Percentiles rank a stretch among this genome's conserved stretches.
Evolutionary conservation across 345 rosid genomes (phyloP).

Genomic region (Acer saccharum): DNA sequence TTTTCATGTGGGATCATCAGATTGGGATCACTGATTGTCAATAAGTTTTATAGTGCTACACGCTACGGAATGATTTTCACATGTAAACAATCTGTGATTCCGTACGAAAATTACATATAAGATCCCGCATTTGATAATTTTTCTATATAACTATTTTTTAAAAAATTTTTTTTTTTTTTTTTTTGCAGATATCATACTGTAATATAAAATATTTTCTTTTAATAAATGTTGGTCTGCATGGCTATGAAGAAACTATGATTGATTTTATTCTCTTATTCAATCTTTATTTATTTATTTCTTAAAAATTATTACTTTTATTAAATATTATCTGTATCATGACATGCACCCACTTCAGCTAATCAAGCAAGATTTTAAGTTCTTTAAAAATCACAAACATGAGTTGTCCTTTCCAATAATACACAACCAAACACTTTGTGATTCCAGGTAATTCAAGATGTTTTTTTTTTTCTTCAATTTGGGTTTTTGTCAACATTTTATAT

Average conservation of each 20-base stretch:
- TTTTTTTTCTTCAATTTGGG: background rate
- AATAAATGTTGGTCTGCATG: background rate
- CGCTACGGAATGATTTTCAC: too few species aligned
- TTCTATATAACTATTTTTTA: too few species aligned
- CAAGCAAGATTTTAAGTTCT: background rate
- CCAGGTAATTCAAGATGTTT: background rate
- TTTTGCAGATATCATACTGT: too few species aligned
- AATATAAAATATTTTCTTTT: too few species aligned
- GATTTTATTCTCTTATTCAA: background rate
- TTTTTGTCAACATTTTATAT: background rate
- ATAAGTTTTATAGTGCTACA: too few species aligned
- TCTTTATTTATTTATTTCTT: background rate
- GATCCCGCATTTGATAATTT: too few species aligned
- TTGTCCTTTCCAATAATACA: background rate
- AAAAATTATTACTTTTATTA: too few species aligned
- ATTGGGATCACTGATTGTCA: too few species aligned
- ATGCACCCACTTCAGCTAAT: background rate
- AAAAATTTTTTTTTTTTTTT: too few species aligned
- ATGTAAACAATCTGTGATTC: too few species aligned
- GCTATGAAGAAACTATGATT: background rate
- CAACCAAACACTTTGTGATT: background rate
- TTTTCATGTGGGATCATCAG: too few species aligned
- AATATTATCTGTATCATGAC: background rate
- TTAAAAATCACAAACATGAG: background rate
- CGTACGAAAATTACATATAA: too few species aligned